Conservation (phyloP, 768 basidiomycete genomes). For the Coprinopsis strossmayeri region DNA sequence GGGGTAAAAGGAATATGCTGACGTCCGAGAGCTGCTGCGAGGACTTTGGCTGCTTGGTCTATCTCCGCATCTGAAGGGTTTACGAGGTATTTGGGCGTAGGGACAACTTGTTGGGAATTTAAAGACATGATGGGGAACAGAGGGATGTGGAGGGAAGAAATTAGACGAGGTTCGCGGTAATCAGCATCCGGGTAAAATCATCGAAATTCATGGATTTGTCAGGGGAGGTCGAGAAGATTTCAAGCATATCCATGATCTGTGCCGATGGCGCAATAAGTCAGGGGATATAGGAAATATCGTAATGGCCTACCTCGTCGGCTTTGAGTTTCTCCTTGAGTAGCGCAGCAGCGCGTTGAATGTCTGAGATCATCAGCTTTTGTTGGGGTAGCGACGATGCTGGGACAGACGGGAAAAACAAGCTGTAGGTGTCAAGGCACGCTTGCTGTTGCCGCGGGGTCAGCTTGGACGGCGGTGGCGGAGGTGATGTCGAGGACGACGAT, state of each 20-base stretch:
- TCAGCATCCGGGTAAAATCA: constrained; percentile 77
- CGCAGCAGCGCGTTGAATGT: constrained; percentile 54
- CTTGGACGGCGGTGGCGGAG: constrained; percentile 11
- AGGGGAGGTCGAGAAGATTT: constrained; percentile 61
- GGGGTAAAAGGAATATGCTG: neutral
- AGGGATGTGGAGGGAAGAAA: neutral
- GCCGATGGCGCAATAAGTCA: no score
- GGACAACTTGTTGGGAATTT: neutral
- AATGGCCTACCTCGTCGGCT: constrained; percentile 53
- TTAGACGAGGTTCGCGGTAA: constrained; percentile 49
- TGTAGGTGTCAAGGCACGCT: constrained; percentile 52
- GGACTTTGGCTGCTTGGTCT: neutral
- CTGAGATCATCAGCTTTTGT: constrained; percentile 59
- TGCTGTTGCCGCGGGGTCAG: constrained; percentile 48
- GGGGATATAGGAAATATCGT: no score
- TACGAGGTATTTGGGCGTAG: neutral
- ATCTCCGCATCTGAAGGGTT: constrained; percentile 1
- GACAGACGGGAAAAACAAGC: constrained; percentile 66
- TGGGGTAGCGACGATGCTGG: constrained; percentile 36
- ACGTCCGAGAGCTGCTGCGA: neutral
- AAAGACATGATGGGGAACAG: neutral
- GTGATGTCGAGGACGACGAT: constrained; percentile 8
- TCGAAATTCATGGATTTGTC: constrained; percentile 62
- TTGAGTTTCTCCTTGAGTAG: constrained; percentile 67
- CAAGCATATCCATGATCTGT: constrained; percentile 76